These are phyloP conservation scores for Vitis vinifera DNA, from an alignment of 164 flowering plant genomes.

Conservation along the genomic window ASM3070453v1 NC_081815.1:17937001-17937500, in stretches of 20 bases:
- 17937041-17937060: not conserved
- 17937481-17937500: not conserved
- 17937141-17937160: slow-evolving; percentile 5
- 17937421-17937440: not conserved
- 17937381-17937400: slow-evolving; percentile 41
- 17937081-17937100: not conserved
- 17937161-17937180: slow-evolving; percentile 10
- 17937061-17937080: slow-evolving; percentile 1
- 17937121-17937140: slow-evolving; percentile 8
- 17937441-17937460: not conserved
- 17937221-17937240: no score
- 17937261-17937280: slow-evolving; percentile 53
- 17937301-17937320: slow-evolving; percentile 78
- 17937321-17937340: slow-evolving; percentile 73
- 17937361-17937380: slow-evolving; percentile 85
- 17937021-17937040: slow-evolving; percentile 7
- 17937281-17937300: slow-evolving; percentile 68
- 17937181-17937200: slow-evolving; percentile 6
- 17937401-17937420: not conserved
- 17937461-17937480: not conserved
- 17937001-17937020: slow-evolving; percentile 6
- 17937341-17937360: slow-evolving; percentile 67
- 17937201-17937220: slow-evolving; percentile 1
- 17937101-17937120: slow-evolving; percentile 8
- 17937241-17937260: no score